Conservation (phyloP, 1,284 basidiomycete species). For the Meira nashicola region DNA sequence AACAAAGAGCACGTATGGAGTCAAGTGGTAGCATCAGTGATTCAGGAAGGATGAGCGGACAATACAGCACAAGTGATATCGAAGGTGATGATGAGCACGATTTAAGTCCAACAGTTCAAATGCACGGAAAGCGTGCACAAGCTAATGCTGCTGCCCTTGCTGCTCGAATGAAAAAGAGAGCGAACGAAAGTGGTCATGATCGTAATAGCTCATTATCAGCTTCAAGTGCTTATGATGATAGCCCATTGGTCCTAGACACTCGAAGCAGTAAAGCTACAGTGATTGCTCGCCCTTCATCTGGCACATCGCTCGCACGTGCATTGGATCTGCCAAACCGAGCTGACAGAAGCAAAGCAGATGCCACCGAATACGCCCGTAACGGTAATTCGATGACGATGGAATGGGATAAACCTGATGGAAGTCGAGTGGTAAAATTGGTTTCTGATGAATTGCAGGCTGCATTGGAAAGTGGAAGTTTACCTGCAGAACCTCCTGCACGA, state of each 20-base stretch:
- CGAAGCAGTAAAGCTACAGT: slow-evolving; percentile 1
- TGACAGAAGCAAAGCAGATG: slow-evolving; percentile 8
- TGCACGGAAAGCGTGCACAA: neutral
- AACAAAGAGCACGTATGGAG: no score
- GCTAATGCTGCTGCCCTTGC: slow-evolving; percentile 1
- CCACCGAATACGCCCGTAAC: neutral
- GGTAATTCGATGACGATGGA: slow-evolving; percentile 15
- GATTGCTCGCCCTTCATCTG: neutral
- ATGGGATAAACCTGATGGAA: slow-evolving; percentile 49
- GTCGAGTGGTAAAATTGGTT: slow-evolving; percentile 46
- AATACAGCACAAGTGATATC: neutral
- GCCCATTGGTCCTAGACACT: slow-evolving; percentile 5
- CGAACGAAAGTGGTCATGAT: neutral
- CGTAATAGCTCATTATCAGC: slow-evolving; percentile 3
- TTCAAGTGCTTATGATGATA: slow-evolving; percentile 3
- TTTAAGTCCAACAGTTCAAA: neutral
- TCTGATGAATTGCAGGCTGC: slow-evolving; percentile 49
- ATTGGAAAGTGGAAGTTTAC: slow-evolving; percentile 39
- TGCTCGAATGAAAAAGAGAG: neutral
- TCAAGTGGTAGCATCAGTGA: no score
- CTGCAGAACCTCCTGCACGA: slow-evolving; percentile 41
- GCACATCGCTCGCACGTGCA: neutral
- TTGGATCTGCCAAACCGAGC: slow-evolving; percentile 1
- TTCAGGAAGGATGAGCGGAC: no score
- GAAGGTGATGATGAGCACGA: slow-evolving; percentile 10